Percentiles rank a stretch among this genome's conserved stretches.
These are phyloP conservation scores for Calonectria crousiana DNA, from an alignment of 2,329 filamentous ascomycete species.

Conservation along the genomic window DNA sequence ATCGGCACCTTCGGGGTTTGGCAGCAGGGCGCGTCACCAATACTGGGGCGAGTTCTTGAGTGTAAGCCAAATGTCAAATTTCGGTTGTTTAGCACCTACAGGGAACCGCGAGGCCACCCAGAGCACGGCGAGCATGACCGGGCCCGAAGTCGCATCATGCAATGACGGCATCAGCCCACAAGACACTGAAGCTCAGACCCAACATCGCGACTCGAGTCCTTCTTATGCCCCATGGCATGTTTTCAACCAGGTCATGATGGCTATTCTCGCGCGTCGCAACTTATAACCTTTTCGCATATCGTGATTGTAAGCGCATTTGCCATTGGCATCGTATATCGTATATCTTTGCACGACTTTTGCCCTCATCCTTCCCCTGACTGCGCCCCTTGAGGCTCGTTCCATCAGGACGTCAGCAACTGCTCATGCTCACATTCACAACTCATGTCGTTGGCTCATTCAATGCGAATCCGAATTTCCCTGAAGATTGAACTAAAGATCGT, in stretches of 20 bases:
- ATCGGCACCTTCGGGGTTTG: constrained; percentile 25
- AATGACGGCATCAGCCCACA: constrained; percentile 25
- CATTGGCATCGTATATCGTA: constrained; percentile 7
- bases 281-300: not conserved
- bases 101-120: constrained; percentile 7
- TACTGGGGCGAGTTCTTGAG: constrained; percentile 6
- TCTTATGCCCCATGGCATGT: constrained; percentile 16
- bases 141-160: constrained; percentile 25
- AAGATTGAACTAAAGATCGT: not conserved
- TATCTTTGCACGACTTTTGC: constrained; percentile 5
- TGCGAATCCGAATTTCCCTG: not conserved
- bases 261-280: not conserved
- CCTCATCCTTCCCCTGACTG: constrained; percentile 24
- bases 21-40: constrained; percentile 1
- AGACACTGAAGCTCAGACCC: constrained; percentile 7
- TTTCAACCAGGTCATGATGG: not conserved
- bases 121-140: not conserved
- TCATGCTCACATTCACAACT: constrained; percentile 34
- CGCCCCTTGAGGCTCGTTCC: constrained; percentile 37
- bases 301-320: constrained; percentile 1
- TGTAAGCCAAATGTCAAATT: constrained; percentile 20
- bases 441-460: constrained; percentile 22
- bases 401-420: constrained; percentile 43
- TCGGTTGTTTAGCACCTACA: constrained; percentile 25
- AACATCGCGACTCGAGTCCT: not conserved